A percentile compares a stretch with the other conserved stretches of the same genome.
These are phyloP conservation scores for Pyrus bretschneideri DNA, from an alignment of 306 rosid species.

Conservation along the genomic window DNA sequence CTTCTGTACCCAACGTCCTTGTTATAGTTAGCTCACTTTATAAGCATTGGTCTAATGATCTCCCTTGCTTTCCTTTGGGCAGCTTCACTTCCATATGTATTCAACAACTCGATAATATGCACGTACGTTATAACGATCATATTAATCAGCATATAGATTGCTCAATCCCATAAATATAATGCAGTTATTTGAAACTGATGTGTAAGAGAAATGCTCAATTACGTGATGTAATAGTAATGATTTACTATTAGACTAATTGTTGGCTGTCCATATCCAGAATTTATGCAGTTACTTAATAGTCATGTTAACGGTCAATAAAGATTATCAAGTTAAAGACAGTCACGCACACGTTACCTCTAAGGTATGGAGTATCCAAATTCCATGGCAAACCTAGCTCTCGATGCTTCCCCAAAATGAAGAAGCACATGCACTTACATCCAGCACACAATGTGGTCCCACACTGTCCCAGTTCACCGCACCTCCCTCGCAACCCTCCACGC, in stretches of 20 bases:
- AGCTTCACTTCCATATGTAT: no score
- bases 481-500: background rate
- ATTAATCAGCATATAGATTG: background rate
- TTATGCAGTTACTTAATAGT: background rate
- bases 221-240: background rate
- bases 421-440: conserved; percentile 2
- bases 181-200: no score
- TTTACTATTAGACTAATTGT: background rate
- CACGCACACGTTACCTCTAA: no score
- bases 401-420: background rate
- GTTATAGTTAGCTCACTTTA: background rate
- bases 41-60: background rate
- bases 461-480: conserved; percentile 11
- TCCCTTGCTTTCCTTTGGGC: background rate
- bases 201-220: no score
- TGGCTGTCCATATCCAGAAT: background rate
- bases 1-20: no score
- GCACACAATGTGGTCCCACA: conserved; percentile 19
- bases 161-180: background rate
- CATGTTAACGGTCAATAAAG: no score
- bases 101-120: background rate
- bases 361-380: background rate
- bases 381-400: background rate
- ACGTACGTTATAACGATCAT: no score
- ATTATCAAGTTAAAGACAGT: no score